These are phyloP conservation scores for Ettlia oleoabundans DNA, from an alignment of 139 green algal genomes.

Conservation along the genomic window DNA sequence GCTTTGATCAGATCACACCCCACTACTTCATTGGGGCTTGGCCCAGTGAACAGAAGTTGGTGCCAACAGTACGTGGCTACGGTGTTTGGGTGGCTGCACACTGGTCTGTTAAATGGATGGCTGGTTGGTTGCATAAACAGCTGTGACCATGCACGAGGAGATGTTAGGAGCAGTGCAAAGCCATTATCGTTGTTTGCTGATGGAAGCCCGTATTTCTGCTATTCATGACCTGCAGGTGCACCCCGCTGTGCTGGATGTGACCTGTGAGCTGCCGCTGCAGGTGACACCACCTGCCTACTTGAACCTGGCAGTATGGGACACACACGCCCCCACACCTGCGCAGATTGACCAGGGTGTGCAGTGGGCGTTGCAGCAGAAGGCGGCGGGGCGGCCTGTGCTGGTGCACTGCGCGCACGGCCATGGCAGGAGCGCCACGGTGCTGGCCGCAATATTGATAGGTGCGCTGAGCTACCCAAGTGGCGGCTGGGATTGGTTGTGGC, in stretches of 20 bases:
- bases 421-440: constrained; percentile 58
- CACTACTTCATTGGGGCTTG: constrained; percentile 52
- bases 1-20: constrained; percentile 47
- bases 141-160: too few species aligned
- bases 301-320: constrained; percentile 63
- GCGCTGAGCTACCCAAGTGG: too few species aligned
- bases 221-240: constrained; percentile 35
- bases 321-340: constrained; percentile 44
- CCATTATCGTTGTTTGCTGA: too few species aligned
- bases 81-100: too few species aligned
- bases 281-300: constrained; percentile 57
- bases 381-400: constrained; percentile 48
- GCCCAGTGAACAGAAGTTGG: constrained; percentile 35
- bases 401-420: constrained; percentile 76
- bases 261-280: constrained; percentile 71
- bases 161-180: too few species aligned
- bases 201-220: too few species aligned
- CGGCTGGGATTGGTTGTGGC: too few species aligned
- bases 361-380: constrained; percentile 53
- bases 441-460: constrained; percentile 60
- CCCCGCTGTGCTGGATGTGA: constrained; percentile 69
- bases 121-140: too few species aligned
- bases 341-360: constrained; percentile 63
- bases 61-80: constrained; percentile 44
- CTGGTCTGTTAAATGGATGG: not conserved